Evolutionary conservation across 306 rosid species (phyloP).

Genomic region (Begonia peltatifolia): DNA sequence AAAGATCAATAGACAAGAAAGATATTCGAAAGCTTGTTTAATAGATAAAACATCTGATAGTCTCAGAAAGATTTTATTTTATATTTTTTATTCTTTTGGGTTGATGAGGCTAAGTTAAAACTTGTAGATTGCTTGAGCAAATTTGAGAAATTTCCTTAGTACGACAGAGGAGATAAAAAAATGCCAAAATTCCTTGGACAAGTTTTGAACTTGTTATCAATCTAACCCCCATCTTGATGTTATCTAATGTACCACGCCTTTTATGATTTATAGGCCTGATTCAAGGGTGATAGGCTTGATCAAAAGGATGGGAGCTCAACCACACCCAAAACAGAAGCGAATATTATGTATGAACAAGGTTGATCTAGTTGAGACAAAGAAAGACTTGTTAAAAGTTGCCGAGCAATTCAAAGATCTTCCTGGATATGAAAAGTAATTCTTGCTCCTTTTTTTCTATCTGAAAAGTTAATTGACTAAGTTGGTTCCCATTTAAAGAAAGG

Average conservation of each 20-base stretch:
- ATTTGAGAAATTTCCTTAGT: no score
- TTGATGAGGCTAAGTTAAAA: no score
- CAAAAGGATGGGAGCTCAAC: constrained; percentile 54
- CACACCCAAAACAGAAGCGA: constrained; percentile 61
- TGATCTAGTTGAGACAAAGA: constrained; percentile 89
- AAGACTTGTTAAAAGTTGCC: constrained; percentile 59
- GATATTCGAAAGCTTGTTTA: background rate
- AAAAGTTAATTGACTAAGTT: background rate
- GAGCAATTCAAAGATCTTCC: constrained; percentile 82
- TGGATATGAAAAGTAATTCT: constrained; percentile 69
- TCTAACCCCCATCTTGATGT: no score
- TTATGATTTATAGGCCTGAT: constrained; percentile 51
- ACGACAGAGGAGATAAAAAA: no score
- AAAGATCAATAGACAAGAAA: background rate
- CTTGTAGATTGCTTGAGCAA: no score
- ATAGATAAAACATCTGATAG: no score
- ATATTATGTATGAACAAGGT: constrained; percentile 85
- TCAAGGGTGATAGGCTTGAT: constrained; percentile 59
- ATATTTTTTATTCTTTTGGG: no score
- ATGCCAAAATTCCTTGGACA: no score
- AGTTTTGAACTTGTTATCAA: no score
- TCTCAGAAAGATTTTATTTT: no score
- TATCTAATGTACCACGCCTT: background rate
- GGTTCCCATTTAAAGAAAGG: no score
- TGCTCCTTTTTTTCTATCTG: background rate